Evolutionary conservation across 306 rosid genomes (phyloP).

Genomic region (Trifolium dubium): DNA sequence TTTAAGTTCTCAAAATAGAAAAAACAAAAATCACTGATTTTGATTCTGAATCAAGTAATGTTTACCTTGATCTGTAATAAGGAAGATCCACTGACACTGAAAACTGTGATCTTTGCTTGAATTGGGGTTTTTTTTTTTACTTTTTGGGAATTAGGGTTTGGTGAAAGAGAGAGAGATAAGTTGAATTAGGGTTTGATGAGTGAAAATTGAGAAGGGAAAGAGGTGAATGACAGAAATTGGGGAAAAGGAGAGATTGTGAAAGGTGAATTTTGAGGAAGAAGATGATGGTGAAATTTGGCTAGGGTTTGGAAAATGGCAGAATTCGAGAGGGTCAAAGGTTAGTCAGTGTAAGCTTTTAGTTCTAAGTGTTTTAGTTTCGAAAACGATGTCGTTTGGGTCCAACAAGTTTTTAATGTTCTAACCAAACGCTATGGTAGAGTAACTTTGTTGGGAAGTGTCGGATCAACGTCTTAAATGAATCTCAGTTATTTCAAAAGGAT

Average conservation of each 20-base stretch:
- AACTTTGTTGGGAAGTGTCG: too few species aligned
- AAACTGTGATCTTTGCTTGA: not conserved
- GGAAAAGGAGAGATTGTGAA: slow-evolving; percentile 2
- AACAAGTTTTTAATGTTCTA: not conserved
- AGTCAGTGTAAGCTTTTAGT: slow-evolving; percentile 32
- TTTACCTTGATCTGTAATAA: slow-evolving; percentile 54
- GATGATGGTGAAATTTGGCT: slow-evolving; percentile 29
- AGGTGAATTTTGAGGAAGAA: not conserved
- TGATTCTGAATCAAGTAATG: slow-evolving; percentile 27
- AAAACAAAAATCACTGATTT: slow-evolving; percentile 19
- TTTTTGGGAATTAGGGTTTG: not conserved
- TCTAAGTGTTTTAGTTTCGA: not conserved
- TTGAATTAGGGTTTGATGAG: not conserved
- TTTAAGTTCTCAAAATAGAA: slow-evolving; percentile 24
- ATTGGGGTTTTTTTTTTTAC: too few species aligned
- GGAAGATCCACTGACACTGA: slow-evolving; percentile 20
- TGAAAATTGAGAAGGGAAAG: slow-evolving; percentile 6
- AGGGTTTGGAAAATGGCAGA: slow-evolving; percentile 41
- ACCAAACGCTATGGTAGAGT: not conserved
- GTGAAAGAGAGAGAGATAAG: not conserved
- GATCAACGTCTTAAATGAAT: too few species aligned
- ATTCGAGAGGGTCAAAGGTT: slow-evolving; percentile 33
- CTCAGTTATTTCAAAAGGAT: too few species aligned
- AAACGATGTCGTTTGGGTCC: slow-evolving; percentile 33
- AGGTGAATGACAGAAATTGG: slow-evolving; percentile 19